Conservation (phyloP, 2,329 filamentous ascomycete genomes). For the Didymella keratinophila region DNA sequence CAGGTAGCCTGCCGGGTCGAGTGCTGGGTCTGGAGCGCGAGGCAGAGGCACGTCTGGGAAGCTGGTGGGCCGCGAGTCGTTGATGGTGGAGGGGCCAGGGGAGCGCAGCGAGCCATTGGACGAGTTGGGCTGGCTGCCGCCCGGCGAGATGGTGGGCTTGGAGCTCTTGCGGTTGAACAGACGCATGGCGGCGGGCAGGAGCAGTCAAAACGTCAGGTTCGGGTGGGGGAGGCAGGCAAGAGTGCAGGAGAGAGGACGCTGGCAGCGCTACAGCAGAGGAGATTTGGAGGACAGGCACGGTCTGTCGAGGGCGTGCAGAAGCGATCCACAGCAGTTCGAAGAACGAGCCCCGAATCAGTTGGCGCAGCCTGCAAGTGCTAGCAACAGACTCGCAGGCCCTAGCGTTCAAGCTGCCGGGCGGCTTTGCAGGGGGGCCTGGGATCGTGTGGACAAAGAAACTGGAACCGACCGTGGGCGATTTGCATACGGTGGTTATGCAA, state of each 20-base stretch:
- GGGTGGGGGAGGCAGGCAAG: conserved; percentile 8
- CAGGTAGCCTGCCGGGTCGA: conserved; percentile 90
- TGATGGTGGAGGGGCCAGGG: conserved; percentile 54
- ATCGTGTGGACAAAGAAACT: conserved; percentile 21
- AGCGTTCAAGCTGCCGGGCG: conserved; percentile 34
- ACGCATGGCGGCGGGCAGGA: conserved; percentile 53
- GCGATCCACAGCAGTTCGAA: conserved; percentile 29
- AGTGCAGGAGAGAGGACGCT: conserved; percentile 10
- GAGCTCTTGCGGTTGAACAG: conserved; percentile 61
- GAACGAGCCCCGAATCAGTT: conserved; percentile 24
- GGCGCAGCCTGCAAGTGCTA: conserved; percentile 5
- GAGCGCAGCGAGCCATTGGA: conserved; percentile 61
- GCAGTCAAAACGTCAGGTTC: conserved; percentile 2
- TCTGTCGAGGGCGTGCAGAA: conserved; percentile 21
- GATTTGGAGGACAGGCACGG: conserved; percentile 17
- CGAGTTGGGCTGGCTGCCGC: conserved; percentile 51
- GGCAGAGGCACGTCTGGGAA: conserved; percentile 83
- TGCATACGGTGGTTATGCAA: conserved; percentile 21
- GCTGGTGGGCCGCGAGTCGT: conserved; percentile 51
- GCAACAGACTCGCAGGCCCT: conserved; percentile 22
- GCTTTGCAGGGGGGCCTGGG: conserved; percentile 22
- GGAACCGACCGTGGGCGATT: conserved; percentile 20
- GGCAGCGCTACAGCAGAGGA: conserved; percentile 25
- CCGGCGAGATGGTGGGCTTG: conserved; percentile 49
- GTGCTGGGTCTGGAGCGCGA: conserved; percentile 82